Conservation (phyloP, 305 asterid genomes). For the Plantago rigida region DNA sequence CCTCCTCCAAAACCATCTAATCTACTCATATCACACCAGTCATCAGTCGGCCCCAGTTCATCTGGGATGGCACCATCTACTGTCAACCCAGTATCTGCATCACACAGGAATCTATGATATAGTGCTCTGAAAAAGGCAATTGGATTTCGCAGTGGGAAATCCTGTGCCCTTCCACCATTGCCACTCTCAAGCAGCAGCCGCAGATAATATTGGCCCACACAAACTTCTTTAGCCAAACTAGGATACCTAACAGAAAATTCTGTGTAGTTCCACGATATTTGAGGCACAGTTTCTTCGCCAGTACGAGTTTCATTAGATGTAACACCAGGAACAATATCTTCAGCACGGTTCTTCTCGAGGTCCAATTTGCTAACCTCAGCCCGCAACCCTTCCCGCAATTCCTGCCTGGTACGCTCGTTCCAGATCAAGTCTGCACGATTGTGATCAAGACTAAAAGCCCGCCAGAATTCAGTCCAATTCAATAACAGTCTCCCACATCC, state of each 20-base stretch:
- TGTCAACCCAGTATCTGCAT: constrained; percentile 95
- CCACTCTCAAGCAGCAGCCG: constrained; percentile 95
- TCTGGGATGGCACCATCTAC: constrained; percentile 96
- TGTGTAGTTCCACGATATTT: constrained; percentile 90
- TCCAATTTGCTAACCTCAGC: constrained; percentile 96
- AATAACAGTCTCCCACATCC: constrained; percentile 93
- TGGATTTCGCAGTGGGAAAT: constrained; percentile 95
- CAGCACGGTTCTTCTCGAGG: constrained; percentile 90
- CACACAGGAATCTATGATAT: constrained; percentile 89
- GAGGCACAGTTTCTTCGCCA: constrained; percentile 64
- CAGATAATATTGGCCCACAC: constrained; percentile 97
- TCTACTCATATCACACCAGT: constrained; percentile 99
- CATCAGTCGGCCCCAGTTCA: constrained; percentile 95
- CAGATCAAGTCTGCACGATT: constrained; percentile 97
- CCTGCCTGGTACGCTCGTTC: constrained; percentile 99
- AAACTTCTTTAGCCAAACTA: constrained; percentile 95
- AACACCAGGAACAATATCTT: constrained; percentile 84
- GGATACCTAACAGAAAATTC: constrained; percentile 91
- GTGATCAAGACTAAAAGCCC: constrained; percentile 91
- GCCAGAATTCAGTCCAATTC: constrained; percentile 98
- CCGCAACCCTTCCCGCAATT: constrained; percentile 80
- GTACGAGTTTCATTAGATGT: constrained; percentile 45
- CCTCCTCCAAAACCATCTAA: constrained; percentile 99
- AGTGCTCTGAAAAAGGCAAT: constrained; percentile 94
- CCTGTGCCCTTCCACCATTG: constrained; percentile 63